Evolutionary conservation across 495 filamentous ascomycete species (phyloP).

Genomic region (Daldinia grandis): DNA sequence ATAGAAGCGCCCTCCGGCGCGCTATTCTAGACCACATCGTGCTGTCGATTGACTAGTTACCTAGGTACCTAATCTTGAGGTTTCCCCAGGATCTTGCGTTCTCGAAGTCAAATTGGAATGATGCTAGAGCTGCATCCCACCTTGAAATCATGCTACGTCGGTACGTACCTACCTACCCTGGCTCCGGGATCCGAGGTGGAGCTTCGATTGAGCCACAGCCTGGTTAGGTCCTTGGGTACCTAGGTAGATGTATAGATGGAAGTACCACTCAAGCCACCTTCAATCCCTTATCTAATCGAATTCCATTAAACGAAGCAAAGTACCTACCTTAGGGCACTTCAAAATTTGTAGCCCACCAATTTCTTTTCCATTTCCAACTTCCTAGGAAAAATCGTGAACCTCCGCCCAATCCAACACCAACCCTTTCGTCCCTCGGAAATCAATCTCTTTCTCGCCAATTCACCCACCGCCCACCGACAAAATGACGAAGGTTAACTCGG

Average conservation of each 20-base stretch:
- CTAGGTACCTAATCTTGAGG: constrained; percentile 18
- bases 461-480: constrained; percentile 49
- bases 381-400: constrained; percentile 30
- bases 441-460: constrained; percentile 14
- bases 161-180: constrained; percentile 24
- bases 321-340: constrained; percentile 31
- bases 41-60: constrained; percentile 11
- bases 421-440: constrained; percentile 12
- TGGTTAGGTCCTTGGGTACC: no score
- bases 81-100: constrained; percentile 18
- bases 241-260: no score
- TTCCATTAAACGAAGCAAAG: constrained; percentile 12
- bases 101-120: constrained; percentile 7
- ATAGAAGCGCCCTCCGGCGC: constrained; percentile 43
- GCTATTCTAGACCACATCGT: constrained; percentile 53
- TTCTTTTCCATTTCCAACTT: constrained; percentile 16
- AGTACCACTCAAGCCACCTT: constrained; percentile 17
- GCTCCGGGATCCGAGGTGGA: neutral
- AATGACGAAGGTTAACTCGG: constrained; percentile 67
- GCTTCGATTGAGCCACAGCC: neutral
- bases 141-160: constrained; percentile 23
- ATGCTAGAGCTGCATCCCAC: constrained; percentile 32
- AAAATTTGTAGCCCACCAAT: constrained; percentile 38
- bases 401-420: constrained; percentile 5
- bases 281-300: constrained; percentile 18